A percentile compares a stretch with the other conserved stretches of the same genome.
Evolutionary conservation across 2,329 filamentous ascomycete genomes (phyloP).

Genomic region (Camillea tinctor): DNA sequence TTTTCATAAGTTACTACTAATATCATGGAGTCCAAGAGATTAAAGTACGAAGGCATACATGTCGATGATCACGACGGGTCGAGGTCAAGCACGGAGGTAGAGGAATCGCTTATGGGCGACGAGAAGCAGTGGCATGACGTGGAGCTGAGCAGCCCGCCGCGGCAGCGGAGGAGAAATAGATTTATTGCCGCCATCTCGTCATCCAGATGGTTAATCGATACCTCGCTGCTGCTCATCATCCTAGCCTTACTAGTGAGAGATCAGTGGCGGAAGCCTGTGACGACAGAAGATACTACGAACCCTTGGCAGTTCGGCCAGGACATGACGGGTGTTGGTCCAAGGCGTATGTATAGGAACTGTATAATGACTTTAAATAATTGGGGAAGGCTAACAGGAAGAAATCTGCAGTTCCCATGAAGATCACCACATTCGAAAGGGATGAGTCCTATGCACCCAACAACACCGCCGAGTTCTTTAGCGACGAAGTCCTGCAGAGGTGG

Average conservation of each 20-base stretch:
- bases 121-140: slow-evolving; percentile 35
- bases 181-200: slow-evolving; percentile 29
- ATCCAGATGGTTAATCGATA: slow-evolving; percentile 40
- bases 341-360: slow-evolving; percentile 31
- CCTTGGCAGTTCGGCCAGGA: slow-evolving; percentile 40
- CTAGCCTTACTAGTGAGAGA: slow-evolving; percentile 35
- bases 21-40: slow-evolving; percentile 25
- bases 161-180: slow-evolving; percentile 20
- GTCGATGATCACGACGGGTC: slow-evolving; percentile 35
- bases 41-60: slow-evolving; percentile 33
- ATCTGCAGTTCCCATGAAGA: slow-evolving; percentile 33
- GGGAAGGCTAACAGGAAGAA: not conserved
- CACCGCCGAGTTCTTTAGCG: slow-evolving; percentile 38
- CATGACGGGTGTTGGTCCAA: slow-evolving; percentile 35
- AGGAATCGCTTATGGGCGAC: slow-evolving; percentile 39
- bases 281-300: slow-evolving; percentile 17
- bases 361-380: too few species aligned
- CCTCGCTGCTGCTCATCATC: slow-evolving; percentile 37
- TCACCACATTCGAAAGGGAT: slow-evolving; percentile 39
- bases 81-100: slow-evolving; percentile 41
- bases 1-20: not conserved
- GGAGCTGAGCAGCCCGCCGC: slow-evolving; percentile 24
- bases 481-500: slow-evolving; percentile 38
- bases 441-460: slow-evolving; percentile 39
- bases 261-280: slow-evolving; percentile 18